Base-by-base conservation (phyloP, 345 rosid genomes). In the Camelina sativa region DNA sequence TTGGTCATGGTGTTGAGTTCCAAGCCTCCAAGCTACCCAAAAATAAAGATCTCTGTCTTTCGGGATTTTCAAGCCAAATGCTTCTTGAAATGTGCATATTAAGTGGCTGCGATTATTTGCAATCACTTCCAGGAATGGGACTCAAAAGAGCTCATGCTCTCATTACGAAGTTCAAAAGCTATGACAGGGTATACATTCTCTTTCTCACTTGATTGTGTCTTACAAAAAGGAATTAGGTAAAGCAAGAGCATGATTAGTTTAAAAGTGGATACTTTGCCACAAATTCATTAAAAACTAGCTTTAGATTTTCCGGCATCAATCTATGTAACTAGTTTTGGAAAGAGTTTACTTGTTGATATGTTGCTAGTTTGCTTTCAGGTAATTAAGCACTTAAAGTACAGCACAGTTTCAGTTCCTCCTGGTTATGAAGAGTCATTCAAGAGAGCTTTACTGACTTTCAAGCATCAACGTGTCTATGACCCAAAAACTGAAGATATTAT, bases 41-140 rank as follows among this genome's bases (percentile, higher is more conserved):
- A 82, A 95, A 90, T 79, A 87, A 82, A 76, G 97, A 86, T 22
- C 79, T 88, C 56, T 79, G 76, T 80, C 88, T 95, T 79, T 70
- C 81, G 13, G 96, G 90, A 75, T 89, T 95, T 78, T 86, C 91
- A 65, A 80, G 84, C 61, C 88, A 84, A 80, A 92, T 90, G 99
- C 77, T 95, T 76, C 97, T 95, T 44, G 97, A 95, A 82, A 92
- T 90, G 97, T 95, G 99, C 87, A 92, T 95, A 69, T 82, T 95
- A 65, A 95, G 99, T 76, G 99, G 99, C 47, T 95, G 99, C 79
- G 99, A 95, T 78, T 95, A 95, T 79, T 78, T 90, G 84, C 97
- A 79, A 65, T 95, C 98, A 80, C 82, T 95, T 64, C 85, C 97
- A 9, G 99, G 98, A 79, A 89, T 95, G 96, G 99, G 97, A 44